Base-by-base conservation (phyloP, 2,329 filamentous ascomycete genomes). In the Ceratocystis harringtonii region DNA sequence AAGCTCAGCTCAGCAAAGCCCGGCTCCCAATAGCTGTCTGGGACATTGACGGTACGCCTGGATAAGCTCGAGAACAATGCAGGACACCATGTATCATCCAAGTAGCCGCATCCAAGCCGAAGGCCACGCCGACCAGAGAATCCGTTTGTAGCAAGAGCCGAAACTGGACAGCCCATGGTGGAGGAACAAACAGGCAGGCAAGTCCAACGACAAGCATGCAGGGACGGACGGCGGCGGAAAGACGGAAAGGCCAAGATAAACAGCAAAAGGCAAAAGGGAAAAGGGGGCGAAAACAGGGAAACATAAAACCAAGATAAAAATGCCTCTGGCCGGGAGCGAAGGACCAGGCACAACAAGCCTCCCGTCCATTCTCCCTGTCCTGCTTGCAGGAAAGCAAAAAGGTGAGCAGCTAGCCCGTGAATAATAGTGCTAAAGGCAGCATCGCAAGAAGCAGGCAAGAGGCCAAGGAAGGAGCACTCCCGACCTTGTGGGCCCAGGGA, bases 201-300 rank as follows among this genome's bases (percentile, higher is more conserved):
- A 41, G 36, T 15, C 10, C 36, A 41, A 41, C 36, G 36, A 12
- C 36, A 15, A 41, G 10, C 4, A 8, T 12, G 36, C 36, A 41
- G 36, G 36, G 36, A 41, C 12, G 36, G 36, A 12, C 3, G 22
- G 22, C 22, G 10, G 36, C 10, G 10, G 32, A 36, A 36, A 10
- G 32, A 44, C 30, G 22, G 22, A 44, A 61, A 45, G 15, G 2
- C 28, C 45, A 63, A 65, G 61, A 62, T 43, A 62, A 63, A 63
- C 48, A 17, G 61, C 41, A 22, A 45, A 44, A 48, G 63, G 44
- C 50, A 60, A 62, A 44, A 63, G 43, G 7, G 22, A 30, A 60
- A 45, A 28, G 45, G 15, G 3, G 3, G 2, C 10, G 44, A 57
- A 44, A 32, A 19, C 5, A 43, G 22, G 22, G 22, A 22, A 22